Evolutionary conservation across 805 yeast genomes (phyloP).

Genomic region (Nakazawaea molendinolei): DNA sequence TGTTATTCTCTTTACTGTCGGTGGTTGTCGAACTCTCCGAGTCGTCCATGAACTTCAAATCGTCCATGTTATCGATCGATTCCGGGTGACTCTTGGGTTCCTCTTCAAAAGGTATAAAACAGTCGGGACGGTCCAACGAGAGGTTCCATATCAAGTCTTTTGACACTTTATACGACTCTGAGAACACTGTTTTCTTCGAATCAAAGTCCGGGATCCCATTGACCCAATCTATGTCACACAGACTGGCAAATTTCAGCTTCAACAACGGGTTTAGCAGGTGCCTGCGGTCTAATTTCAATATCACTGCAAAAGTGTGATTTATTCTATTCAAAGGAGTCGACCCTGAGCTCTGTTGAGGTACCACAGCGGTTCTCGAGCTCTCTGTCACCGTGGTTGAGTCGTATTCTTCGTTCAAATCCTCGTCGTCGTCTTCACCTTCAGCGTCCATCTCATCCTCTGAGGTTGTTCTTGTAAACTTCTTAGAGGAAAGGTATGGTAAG

Average conservation of each 20-base stretch:
- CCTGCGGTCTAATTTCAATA: conserved; percentile 37
- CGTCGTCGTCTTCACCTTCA: conserved; percentile 20
- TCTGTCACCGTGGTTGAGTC: conserved; percentile 6
- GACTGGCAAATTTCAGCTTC: conserved; percentile 34
- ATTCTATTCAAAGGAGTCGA: conserved; percentile 20
- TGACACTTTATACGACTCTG: conserved; percentile 36
- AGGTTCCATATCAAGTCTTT: conserved; percentile 37
- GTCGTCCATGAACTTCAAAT: conserved; percentile 10
- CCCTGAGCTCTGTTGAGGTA: not conserved
- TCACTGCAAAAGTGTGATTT: conserved; percentile 45
- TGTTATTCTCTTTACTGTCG: conserved; percentile 22
- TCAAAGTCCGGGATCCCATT: conserved; percentile 32
- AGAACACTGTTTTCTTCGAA: conserved; percentile 31
- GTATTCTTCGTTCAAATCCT: conserved; percentile 12
- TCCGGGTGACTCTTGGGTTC: no score
- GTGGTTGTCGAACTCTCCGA: conserved; percentile 19
- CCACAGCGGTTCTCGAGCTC: conserved; percentile 1
- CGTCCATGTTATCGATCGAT: no score
- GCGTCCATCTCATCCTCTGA: conserved; percentile 18
- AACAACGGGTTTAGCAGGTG: conserved; percentile 29
- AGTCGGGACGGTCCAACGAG: conserved; percentile 31
- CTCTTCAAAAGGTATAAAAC: conserved; percentile 26
- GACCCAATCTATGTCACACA: conserved; percentile 39
- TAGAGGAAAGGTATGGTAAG: conserved; percentile 27
- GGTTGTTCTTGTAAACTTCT: conserved; percentile 15